These are phyloP conservation scores for Calocera viscosa DNA, from an alignment of 768 basidiomycete species.

Conservation along the genomic window DNA sequence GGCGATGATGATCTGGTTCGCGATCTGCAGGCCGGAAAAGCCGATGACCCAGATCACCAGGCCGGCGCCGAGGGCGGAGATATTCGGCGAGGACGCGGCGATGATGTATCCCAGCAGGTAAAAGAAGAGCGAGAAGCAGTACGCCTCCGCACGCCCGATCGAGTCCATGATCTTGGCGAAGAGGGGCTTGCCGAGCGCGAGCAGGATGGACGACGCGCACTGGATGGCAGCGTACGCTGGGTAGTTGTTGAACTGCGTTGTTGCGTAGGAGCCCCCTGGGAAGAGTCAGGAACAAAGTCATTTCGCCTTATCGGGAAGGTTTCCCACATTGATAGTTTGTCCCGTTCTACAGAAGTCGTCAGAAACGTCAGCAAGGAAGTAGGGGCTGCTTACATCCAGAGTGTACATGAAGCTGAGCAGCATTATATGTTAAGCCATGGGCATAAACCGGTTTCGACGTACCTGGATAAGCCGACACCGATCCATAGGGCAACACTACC, in stretches of 20 bases:
- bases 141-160: constrained; percentile 7
- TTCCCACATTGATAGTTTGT: constrained; percentile 5
- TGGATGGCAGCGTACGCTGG: constrained; percentile 3
- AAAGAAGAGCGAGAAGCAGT: constrained; percentile 5
- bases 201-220: constrained; percentile 5
- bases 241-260: constrained; percentile 3
- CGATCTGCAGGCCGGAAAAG: constrained; percentile 44
- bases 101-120: constrained; percentile 24
- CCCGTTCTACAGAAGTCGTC: neutral
- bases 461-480: neutral
- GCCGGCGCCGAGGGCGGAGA: constrained; percentile 39
- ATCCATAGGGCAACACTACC: neutral
- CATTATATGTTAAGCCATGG: neutral
- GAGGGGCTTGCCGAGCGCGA: constrained; percentile 9
- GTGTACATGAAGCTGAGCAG: constrained; percentile 7
- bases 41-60: constrained; percentile 38
- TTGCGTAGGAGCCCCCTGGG: constrained; percentile 6
- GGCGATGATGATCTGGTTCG: constrained; percentile 52
- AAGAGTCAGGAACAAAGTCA: neutral
- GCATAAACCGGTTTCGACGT: neutral
- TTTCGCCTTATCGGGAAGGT: neutral
- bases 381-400: neutral
- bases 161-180: constrained; percentile 10
- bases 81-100: constrained; percentile 39
- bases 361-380: neutral